Base-by-base conservation (phyloP, 345 rosid genomes). In the Bretschneidera sinensis region DNA sequence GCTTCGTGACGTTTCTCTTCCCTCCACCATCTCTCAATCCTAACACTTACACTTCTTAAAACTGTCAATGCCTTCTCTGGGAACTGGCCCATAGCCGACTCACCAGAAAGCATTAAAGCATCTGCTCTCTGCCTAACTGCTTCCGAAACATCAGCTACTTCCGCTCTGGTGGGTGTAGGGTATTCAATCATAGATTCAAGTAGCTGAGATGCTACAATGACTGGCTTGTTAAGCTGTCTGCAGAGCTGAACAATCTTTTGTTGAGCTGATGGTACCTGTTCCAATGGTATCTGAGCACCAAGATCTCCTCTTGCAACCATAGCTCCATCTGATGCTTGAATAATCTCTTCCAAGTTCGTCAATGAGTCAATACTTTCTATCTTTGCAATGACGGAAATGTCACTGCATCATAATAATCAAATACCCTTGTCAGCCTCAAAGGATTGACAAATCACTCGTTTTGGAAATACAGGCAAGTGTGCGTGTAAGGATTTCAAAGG, bases 301-400 rank as follows among this genome's bases (percentile, higher is more conserved):
- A 94, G 71, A 68, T 94, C 99, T 20, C 96, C 99, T 82, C 99
- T 90, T 43, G 99, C 99, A 23, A 94, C 99, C 99, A 94, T 94
- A 71, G 99, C 99, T 70, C 99, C 99, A 78, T 91, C 98, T 51
- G 99, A 91, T 65, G 96, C 94, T 71, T 22, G 76, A 52, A 91
- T 76, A 51, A 95, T 95, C 63, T 86, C 97, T 79, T 91, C 94
- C 79, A 95, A 81, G 75, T 88, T 95, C 71, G 62, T 86, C 66
- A 95, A 65, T 2, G 99, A 95, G 71, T 91, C 97, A 17, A 88
- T 78, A 65, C 99, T 95, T 79, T 95, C 97, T 50, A 95, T 91
- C 82, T 95, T 95, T 57, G 98, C 98, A 76, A 95, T 78, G 61
- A 95, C 82, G 66, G 94, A 84, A 59, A 91, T 81, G 51, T 88